Evolutionary conservation across 208 protist genomes (phyloP).

Genomic region (Trypanosoma scelopori): DNA sequence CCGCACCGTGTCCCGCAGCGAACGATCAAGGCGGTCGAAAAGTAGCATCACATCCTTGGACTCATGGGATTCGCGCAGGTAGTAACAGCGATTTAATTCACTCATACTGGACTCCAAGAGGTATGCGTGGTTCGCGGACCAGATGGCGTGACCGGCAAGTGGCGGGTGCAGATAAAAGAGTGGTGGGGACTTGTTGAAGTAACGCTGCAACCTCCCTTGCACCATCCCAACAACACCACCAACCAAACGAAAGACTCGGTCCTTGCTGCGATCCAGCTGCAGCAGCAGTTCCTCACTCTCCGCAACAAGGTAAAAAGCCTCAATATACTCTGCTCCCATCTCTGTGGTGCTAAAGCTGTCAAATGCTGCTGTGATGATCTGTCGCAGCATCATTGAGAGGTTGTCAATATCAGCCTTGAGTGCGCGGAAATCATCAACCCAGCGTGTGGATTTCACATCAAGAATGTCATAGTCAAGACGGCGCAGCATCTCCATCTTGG

Average conservation of each 20-base stretch:
- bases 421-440: slow-evolving; percentile 96
- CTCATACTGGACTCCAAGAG: slow-evolving; percentile 56
- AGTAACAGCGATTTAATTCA: slow-evolving; percentile 79
- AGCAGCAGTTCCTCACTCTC: slow-evolving; percentile 93
- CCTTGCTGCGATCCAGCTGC: slow-evolving; percentile 92
- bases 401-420: slow-evolving; percentile 97
- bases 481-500: slow-evolving; percentile 90
- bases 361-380: slow-evolving; percentile 97
- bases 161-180: slow-evolving; percentile 91
- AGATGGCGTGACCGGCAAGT: slow-evolving; percentile 91
- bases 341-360: slow-evolving; percentile 89
- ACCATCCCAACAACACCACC: slow-evolving; percentile 77
- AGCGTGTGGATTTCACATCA: slow-evolving; percentile 97
- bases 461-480: slow-evolving; percentile 95
- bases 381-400: slow-evolving; percentile 96
- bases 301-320: slow-evolving; percentile 95
- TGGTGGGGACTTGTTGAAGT: slow-evolving; percentile 85
- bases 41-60: slow-evolving; percentile 77
- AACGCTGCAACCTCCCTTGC: slow-evolving; percentile 92
- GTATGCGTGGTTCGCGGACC: slow-evolving; percentile 72
- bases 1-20: slow-evolving; percentile 82
- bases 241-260: slow-evolving; percentile 91
- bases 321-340: slow-evolving; percentile 94
- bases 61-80: slow-evolving; percentile 75
- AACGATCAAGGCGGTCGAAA: slow-evolving; percentile 75